phyloP scores from a whole-genome alignment of 352 stramenopile species.

The Globisporangium cederbergense region DNA sequence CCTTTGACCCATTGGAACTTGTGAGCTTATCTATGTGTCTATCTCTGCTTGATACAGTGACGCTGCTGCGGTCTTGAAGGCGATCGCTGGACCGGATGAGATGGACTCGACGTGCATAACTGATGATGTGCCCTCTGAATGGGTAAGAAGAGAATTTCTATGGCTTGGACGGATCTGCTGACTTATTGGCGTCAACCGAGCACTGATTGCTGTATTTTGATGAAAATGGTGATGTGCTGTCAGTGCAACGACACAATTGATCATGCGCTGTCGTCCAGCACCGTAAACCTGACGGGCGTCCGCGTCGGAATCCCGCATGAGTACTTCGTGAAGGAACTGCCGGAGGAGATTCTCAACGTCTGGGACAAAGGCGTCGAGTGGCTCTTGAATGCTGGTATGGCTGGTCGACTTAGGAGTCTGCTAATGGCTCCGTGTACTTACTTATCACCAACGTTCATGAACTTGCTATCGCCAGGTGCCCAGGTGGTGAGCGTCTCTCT shows the following conservation, averaged over 20 bases:
- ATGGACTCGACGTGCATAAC: constrained; percentile 83
- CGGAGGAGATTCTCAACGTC: constrained; percentile 72
- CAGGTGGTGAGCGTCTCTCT: constrained; percentile 77
- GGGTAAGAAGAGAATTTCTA: constrained; percentile 36
- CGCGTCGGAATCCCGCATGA: constrained; percentile 92
- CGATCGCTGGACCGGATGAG: constrained; percentile 74
- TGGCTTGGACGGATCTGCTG: background rate
- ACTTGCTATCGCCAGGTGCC: constrained; percentile 30
- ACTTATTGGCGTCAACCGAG: background rate
- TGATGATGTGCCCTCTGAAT: constrained; percentile 38
- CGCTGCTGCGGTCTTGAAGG: constrained; percentile 68
- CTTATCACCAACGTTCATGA: background rate
- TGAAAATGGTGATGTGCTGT: background rate
- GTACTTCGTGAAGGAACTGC: constrained; percentile 92
- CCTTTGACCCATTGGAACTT: background rate
- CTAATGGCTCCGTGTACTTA: background rate
- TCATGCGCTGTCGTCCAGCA: constrained; percentile 20
- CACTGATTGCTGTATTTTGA: background rate
- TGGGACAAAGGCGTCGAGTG: constrained; percentile 83
- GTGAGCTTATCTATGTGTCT: background rate
- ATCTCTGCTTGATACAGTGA: constrained; percentile 39
- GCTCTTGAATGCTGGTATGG: constrained; percentile 53
- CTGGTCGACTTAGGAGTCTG: background rate
- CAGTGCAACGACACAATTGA: constrained; percentile 40
- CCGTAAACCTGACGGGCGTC: constrained; percentile 64